Percentiles rank a stretch among this genome's conserved stretches.
Evolutionary conservation across 208 protist species (phyloP).

Genomic region (Leishmania gerbilli): DNA sequence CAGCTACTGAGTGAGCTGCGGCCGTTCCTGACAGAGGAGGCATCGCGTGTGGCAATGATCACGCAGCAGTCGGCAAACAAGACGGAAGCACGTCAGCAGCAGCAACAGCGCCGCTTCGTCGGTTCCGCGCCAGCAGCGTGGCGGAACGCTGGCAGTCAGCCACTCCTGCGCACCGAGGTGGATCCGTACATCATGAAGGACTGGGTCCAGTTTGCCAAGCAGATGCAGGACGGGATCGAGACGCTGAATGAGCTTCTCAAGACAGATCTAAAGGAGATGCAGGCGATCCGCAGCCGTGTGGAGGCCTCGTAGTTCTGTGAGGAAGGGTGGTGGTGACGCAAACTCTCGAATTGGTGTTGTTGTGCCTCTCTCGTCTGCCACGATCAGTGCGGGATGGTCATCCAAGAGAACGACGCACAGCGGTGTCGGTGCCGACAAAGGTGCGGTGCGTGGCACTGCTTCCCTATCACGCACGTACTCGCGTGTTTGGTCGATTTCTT

Average conservation of each 20-base stretch:
- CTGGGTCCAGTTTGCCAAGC: conserved; percentile 50
- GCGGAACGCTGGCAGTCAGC: conserved; percentile 6
- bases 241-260: conserved; percentile 46
- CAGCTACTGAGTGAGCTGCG: conserved; percentile 46
- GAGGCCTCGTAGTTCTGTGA: neutral
- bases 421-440: neutral
- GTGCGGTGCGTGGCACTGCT: neutral
- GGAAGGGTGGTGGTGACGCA: neutral
- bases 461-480: neutral
- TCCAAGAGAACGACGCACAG: neutral
- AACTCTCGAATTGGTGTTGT: neutral
- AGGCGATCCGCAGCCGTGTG: conserved; percentile 43
- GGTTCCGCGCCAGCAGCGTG: neutral
- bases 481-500: neutral
- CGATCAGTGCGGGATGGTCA: neutral
- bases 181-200: conserved; percentile 47
- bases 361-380: neutral
- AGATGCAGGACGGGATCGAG: conserved; percentile 68
- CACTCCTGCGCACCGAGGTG: conserved; percentile 42
- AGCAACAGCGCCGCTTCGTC: neutral
- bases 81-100: conserved; percentile 8
- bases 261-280: conserved; percentile 49
- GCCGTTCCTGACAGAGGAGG: conserved; percentile 53
- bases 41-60: conserved; percentile 38
- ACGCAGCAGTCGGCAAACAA: conserved; percentile 11